Evolutionary conservation across 306 rosid species (phyloP).

Genomic region (Fragaria iinumae): DNA sequence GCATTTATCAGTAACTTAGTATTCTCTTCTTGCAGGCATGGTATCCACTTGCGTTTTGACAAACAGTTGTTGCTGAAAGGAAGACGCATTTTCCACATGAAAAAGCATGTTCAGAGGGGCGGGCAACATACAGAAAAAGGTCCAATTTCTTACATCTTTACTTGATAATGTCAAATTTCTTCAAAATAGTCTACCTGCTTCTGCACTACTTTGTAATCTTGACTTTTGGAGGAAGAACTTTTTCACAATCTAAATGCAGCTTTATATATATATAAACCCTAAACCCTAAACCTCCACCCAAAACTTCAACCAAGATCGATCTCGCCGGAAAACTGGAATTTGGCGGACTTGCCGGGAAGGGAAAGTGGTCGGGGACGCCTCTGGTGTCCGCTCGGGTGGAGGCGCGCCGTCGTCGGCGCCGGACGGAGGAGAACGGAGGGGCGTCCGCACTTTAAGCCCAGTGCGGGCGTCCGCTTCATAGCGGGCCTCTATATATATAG

Average conservation of each 20-base stretch:
- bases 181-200: neutral
- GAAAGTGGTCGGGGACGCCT: no score
- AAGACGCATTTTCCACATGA: conserved; percentile 45
- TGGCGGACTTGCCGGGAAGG: no score
- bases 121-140: conserved; percentile 54
- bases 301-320: no score
- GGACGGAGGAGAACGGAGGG: no score
- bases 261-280: no score
- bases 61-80: conserved; percentile 49
- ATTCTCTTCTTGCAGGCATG: conserved; percentile 54
- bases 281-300: no score
- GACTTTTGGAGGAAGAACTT: neutral
- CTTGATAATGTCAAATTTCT: neutral
- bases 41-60: conserved; percentile 43
- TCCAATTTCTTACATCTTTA: conserved; percentile 18
- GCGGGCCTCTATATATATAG: no score
- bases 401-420: no score
- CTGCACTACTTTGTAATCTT: neutral
- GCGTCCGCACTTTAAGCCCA: no score
- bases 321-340: no score
- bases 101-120: conserved; percentile 44
- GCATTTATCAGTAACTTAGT: conserved; percentile 6
- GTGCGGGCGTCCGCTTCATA: no score
- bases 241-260: neutral
- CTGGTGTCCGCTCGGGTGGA: no score